Percentiles rank a stretch among this genome's conserved stretches.
These are phyloP conservation scores for Microdochium paspali DNA, from an alignment of 2,329 filamentous ascomycete species.

Conservation along the genomic window DNA sequence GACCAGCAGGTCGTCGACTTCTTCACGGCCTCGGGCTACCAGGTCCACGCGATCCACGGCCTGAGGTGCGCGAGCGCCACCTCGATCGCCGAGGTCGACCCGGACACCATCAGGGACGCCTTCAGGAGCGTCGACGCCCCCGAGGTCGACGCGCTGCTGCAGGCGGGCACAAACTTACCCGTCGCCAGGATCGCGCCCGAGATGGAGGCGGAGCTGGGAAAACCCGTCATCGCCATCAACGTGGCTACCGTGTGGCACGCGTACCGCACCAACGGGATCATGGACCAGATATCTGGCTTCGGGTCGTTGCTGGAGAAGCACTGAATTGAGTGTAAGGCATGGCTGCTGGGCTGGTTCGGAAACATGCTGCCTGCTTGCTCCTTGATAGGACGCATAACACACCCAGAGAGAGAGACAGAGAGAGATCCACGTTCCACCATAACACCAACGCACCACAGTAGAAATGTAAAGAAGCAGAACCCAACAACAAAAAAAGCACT, in stretches of 20 bases:
- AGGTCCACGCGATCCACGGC: slow-evolving; percentile 15
- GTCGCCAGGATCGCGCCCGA: slow-evolving; percentile 15
- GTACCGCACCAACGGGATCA: slow-evolving; percentile 14
- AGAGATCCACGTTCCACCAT: too few relatives aligned
- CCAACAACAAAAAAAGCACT: too few relatives aligned
- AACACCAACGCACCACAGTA: too few relatives aligned
- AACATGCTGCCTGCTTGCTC: too few relatives aligned
- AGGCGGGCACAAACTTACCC: slow-evolving; percentile 22
- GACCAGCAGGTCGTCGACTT: slow-evolving; percentile 21
- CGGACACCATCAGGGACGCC: slow-evolving; percentile 16
- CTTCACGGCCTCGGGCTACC: slow-evolving; percentile 18
- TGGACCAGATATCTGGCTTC: slow-evolving; percentile 12
- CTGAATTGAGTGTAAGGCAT: too few relatives aligned
- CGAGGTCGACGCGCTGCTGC: slow-evolving; percentile 17
- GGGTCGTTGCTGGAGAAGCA: slow-evolving; percentile 8
- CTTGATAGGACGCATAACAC: too few relatives aligned
- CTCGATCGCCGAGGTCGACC: slow-evolving; percentile 18
- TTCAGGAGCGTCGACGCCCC: slow-evolving; percentile 13
- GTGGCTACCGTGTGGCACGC: slow-evolving; percentile 21
- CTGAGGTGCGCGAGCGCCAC: slow-evolving; percentile 16
- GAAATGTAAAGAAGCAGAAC: too few relatives aligned
- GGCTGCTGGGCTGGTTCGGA: too few relatives aligned
- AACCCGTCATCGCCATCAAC: slow-evolving; percentile 20
- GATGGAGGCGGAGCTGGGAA: slow-evolving; percentile 16
- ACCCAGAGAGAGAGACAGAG: too few relatives aligned